Conservation (phyloP, 768 basidiomycete species). For the Lentinus brumalis region DNA sequence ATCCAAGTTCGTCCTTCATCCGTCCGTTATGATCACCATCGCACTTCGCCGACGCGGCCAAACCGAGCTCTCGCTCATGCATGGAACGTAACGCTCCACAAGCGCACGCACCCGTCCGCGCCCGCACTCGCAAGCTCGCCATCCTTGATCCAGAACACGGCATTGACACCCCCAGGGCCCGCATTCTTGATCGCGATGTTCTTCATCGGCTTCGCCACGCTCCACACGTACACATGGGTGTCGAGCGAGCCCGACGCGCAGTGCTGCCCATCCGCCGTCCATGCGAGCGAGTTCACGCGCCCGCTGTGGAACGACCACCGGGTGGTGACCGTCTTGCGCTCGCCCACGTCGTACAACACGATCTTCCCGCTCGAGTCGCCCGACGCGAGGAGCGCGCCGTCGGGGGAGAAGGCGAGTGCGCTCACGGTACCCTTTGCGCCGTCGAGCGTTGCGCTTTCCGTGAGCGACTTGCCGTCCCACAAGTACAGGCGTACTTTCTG, state of each 20-base stretch:
- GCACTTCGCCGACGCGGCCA: neutral
- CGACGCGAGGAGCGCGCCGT: conserved; percentile 72
- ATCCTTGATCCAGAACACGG: conserved; percentile 76
- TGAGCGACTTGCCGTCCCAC: conserved; percentile 69
- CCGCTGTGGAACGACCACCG: conserved; percentile 89
- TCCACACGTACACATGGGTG: conserved; percentile 89
- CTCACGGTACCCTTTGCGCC: conserved; percentile 73
- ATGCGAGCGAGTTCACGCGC: conserved; percentile 76
- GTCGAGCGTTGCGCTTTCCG: conserved; percentile 57
- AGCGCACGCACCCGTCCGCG: conserved; percentile 78
- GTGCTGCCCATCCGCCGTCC: conserved; percentile 73
- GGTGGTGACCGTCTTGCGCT: conserved; percentile 67
- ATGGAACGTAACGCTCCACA: conserved; percentile 63
- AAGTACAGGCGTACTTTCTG: conserved; percentile 71
- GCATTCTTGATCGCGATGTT: conserved; percentile 87
- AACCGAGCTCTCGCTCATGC: conserved; percentile 9
- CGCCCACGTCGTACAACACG: conserved; percentile 69
- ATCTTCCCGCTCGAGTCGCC: conserved; percentile 89
- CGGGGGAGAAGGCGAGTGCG: conserved; percentile 76
- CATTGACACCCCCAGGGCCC: conserved; percentile 80
- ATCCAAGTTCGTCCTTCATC: neutral
- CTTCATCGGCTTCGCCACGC: conserved; percentile 65
- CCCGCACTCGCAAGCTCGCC: conserved; percentile 68
- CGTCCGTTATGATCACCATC: neutral
- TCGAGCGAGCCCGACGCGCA: conserved; percentile 91